Conservation (phyloP, 371 early-diverging fungal species). For the Sporodiniella umbellata region DNA sequence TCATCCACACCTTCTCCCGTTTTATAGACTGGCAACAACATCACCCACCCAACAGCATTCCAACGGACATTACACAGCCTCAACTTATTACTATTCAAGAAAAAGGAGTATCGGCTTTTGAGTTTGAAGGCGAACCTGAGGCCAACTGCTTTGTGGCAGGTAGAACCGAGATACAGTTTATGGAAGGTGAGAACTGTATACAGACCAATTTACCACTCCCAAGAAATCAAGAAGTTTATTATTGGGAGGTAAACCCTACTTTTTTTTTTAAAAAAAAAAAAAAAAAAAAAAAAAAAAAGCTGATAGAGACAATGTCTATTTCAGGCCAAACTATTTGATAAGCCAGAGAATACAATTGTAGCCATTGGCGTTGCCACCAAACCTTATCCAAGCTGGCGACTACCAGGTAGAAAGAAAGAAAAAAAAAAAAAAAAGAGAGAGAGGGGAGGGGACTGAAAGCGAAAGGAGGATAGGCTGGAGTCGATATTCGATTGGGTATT, state of each 20-base stretch:
- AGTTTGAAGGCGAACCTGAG: constrained; percentile 70
- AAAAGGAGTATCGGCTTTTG: constrained; percentile 84
- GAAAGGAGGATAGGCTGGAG: too few species aligned
- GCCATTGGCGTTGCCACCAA: constrained; percentile 68
- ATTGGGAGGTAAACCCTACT: constrained; percentile 66
- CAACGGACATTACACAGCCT: constrained; percentile 62
- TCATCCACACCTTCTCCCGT: too few species aligned
- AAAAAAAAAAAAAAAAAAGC: neutral
- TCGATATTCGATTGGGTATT: constrained; percentile 71
- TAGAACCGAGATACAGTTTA: constrained; percentile 74
- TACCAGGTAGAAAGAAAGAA: constrained; percentile 52
- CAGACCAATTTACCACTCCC: constrained; percentile 83
- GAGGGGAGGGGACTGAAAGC: too few species aligned
- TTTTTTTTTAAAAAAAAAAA: constrained; percentile 1
- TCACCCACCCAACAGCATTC: constrained; percentile 59
- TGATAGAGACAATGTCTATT: too few species aligned
- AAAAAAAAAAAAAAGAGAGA: neutral
- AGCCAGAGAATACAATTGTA: constrained; percentile 56
- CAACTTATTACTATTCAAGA: constrained; percentile 72
- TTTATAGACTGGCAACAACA: constrained; percentile 51
- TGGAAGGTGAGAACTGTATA: constrained; percentile 71
- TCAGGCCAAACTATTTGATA: constrained; percentile 67
- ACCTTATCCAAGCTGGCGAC: constrained; percentile 64
- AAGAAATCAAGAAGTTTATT: constrained; percentile 70
- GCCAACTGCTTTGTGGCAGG: constrained; percentile 69